phyloP scores from a whole-genome alignment of 73 alveolate species.

The Breviolum minutum region DNA sequence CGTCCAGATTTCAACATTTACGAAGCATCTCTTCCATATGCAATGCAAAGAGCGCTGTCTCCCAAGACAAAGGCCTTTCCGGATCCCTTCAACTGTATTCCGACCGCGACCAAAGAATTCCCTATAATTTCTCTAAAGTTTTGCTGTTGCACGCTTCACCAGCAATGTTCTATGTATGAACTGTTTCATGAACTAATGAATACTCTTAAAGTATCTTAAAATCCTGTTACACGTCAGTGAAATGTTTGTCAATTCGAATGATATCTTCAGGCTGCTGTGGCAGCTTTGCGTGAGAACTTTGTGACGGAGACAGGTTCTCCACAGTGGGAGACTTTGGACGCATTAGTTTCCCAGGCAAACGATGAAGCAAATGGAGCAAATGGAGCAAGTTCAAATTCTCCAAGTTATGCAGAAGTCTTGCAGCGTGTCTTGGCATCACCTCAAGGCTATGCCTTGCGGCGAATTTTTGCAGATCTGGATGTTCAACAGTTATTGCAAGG shows the following conservation, averaged over 20 bases:
- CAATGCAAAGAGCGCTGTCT: conserved; percentile 67
- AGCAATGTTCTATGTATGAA: too few relatives aligned
- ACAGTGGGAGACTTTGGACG: conserved; percentile 59
- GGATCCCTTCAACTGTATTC: too few relatives aligned
- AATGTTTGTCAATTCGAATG: neutral
- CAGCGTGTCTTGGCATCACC: conserved; percentile 68
- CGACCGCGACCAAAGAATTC: too few relatives aligned
- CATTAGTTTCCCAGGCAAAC: conserved; percentile 6
- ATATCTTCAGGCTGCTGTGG: conserved; percentile 37
- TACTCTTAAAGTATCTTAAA: too few relatives aligned
- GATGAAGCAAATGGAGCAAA: neutral
- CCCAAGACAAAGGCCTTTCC: conserved; percentile 64
- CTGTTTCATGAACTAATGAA: too few relatives aligned
- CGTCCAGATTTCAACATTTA: conserved; percentile 81
- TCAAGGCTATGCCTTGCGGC: conserved; percentile 52
- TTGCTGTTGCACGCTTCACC: too few relatives aligned
- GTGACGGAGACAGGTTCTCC: conserved; percentile 73
- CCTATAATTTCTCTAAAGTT: too few relatives aligned
- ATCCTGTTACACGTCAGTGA: too few relatives aligned
- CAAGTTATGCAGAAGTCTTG: neutral
- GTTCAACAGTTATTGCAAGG: conserved; percentile 31
- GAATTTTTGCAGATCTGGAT: conserved; percentile 56
- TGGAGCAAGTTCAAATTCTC: neutral
- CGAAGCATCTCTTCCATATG: conserved; percentile 74
- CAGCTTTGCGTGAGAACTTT: conserved; percentile 75